Evolutionary conservation across 306 rosid species (phyloP).

Genomic region (Mimosa bimucronata): DNA sequence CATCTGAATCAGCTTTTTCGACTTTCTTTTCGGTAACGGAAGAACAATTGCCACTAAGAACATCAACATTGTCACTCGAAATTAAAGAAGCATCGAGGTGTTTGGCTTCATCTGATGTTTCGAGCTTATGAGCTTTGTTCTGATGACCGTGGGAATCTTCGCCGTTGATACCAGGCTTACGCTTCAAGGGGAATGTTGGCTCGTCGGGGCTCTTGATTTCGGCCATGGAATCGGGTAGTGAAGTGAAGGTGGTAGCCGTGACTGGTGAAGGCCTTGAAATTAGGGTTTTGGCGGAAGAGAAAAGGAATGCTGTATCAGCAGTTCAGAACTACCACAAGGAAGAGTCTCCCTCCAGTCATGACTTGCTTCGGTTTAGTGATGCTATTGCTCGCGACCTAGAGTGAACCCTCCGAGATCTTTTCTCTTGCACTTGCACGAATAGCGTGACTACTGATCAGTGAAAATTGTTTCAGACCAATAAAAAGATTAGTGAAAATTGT

Average conservation of each 20-base stretch:
- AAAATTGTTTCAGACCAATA: too few relatives aligned
- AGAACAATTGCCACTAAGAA: constrained; percentile 34
- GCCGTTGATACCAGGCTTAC: constrained; percentile 52
- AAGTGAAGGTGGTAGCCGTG: background rate
- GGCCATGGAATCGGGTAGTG: constrained; percentile 51
- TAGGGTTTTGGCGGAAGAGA: constrained; percentile 6
- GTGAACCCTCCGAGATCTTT: background rate
- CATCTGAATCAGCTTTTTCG: constrained; percentile 27
- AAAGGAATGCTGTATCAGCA: background rate
- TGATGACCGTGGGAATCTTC: constrained; percentile 48
- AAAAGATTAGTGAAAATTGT: too few relatives aligned
- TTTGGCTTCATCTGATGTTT: constrained; percentile 4
- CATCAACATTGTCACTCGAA: constrained; percentile 13
- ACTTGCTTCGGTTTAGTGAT: background rate
- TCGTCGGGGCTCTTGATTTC: constrained; percentile 55
- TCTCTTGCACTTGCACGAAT: too few relatives aligned
- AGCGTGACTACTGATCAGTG: too few relatives aligned
- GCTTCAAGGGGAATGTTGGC: constrained; percentile 62
- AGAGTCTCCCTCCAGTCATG: background rate
- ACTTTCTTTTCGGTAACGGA: constrained; percentile 31
- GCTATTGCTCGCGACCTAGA: background rate
- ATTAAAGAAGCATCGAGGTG: constrained; percentile 4
- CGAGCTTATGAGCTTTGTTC: constrained; percentile 56
- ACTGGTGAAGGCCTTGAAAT: background rate
- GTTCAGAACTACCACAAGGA: background rate